Evolutionary conservation across 2,329 filamentous ascomycete genomes (phyloP), one percentile per base, ranked within the genome.

Genomic region (Colletotrichum sp.): DNA sequence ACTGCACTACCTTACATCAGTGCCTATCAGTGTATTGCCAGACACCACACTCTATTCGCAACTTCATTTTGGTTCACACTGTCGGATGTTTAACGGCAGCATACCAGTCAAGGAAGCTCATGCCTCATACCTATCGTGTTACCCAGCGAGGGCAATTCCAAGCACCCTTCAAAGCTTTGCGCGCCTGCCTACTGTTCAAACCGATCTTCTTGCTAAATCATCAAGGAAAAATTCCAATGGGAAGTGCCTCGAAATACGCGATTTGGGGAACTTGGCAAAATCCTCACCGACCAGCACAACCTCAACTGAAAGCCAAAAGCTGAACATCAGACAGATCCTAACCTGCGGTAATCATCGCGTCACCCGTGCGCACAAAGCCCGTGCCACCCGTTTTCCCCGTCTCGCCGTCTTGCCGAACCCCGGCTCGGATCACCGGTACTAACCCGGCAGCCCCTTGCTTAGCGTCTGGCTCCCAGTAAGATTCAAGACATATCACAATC

Each of bases 301-400:
- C 36, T 44, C 36, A 11, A 44, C 5, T 44, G 36, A 44, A 44
- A 44, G 16, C 8, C 39, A n/a, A n/a, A n/a, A n/a, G 5, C 39
- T 12, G 39, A 48, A 48, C 0, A 48, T 48, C 11, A 48, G 44
- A 44, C 44, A 48, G 11, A 0, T 48, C 3, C 19, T 48, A 9
- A 12, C 39, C 39, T 48, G 5, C 44, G 19, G 44, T 48, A n/a
- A 48, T 48, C 2, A 3, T 48, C 44, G 44, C 44, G 19, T 48
- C 19, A 48, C 19, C 3, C 81, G 80, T 65, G 57, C 74, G 44
- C 76, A 84, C 81, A 78, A 44, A 60, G 59, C 30, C 12, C 28
- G 12, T 61, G 59, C 19, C 59, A 61, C 28, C 19, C 19, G 12
- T 61, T 22, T 61, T 32, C n/a, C 19, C 59, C 59, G 28, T 61